Evolutionary conservation across 768 basidiomycete species (phyloP).

Genomic region (Floccularia luteovirens): DNA sequence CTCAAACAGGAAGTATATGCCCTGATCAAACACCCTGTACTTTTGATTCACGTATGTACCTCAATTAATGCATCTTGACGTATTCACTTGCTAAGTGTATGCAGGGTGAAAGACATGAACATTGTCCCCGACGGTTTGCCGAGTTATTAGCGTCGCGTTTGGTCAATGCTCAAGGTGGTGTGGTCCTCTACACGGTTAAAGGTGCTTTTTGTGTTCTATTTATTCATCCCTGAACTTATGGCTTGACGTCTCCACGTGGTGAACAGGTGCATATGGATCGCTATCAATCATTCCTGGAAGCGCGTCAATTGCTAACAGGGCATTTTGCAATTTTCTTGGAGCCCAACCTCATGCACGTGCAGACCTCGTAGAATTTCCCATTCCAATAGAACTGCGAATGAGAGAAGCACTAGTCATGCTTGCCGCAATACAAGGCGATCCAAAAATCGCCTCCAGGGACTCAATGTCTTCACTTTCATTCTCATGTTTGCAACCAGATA

Average conservation of each 20-base stretch:
- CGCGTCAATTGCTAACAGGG: constrained; percentile 57
- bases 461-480: constrained; percentile 63
- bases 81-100: constrained; percentile 4
- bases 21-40: constrained; percentile 52
- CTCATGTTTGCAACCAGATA: constrained; percentile 48
- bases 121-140: constrained; percentile 48
- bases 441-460: constrained; percentile 38
- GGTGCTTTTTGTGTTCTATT: constrained; percentile 30
- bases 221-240: background rate
- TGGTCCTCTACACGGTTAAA: constrained; percentile 52
- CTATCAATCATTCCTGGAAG: constrained; percentile 47
- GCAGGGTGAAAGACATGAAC: constrained; percentile 54
- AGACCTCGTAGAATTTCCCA: constrained; percentile 30
- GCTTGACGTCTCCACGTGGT: constrained; percentile 1
- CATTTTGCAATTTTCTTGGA: constrained; percentile 53
- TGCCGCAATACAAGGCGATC: constrained; percentile 40
- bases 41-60: constrained; percentile 56
- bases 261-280: constrained; percentile 44
- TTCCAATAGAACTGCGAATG: constrained; percentile 41
- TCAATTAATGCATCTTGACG: background rate
- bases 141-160: constrained; percentile 44
- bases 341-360: constrained; percentile 44
- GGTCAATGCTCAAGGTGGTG: constrained; percentile 38
- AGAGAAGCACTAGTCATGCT: constrained; percentile 42
- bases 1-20: constrained; percentile 39